Base-by-base conservation (phyloP, 805 yeast genomes). In the Suhomyces faveliae region DNA sequence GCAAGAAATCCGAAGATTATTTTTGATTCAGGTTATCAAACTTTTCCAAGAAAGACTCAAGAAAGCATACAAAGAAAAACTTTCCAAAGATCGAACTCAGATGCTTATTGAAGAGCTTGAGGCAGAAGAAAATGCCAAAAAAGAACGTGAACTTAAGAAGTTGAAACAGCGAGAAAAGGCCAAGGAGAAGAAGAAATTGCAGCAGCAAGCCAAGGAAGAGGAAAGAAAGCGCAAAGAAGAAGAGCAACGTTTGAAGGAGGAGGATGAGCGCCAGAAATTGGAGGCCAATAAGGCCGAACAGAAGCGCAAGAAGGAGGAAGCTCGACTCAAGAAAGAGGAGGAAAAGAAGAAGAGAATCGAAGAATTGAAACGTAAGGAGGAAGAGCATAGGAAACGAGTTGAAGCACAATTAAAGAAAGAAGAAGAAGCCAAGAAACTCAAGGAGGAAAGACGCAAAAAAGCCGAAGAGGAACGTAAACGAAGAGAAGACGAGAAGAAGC, bases 21-120 rank as follows among this genome's bases (percentile, higher is more conserved):
- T 91, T 51, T 89, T 88, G 57, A 75, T 87, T 45, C 86, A 89
- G 47, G 87, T 91, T 1, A 85, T 94, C 4, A 81, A 88, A 45
- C 74, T 89, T 61, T 77, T 91, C 56, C 88, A 87, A 58, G 83
- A 81, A 54, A 78, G 89, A 40, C 78, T 91, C 25, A 73, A 87
- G 58, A 80, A 78, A 24, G 88, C 96, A 0, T 90, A 84, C 60
- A 86, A 87, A 51, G 91, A 85, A 57, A 85, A 82, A 53, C 80
- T 86, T 42, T 91, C 96, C 10, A 89, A 85, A 50, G 94, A 87
- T 56, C 76, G 84, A 49, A 77, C 85, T 9, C 70, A 76, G 48
- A 79, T 77, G 50, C 72, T 86, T 52, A 73, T 86, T 50, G 81
- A 77, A 59, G 92, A 86, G 58, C 69, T 85, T 40, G 90, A 85